These are phyloP conservation scores for Coemansia sp. DNA, from an alignment of 192 early-diverging fungal genomes.

Conservation along the genomic window DNA sequence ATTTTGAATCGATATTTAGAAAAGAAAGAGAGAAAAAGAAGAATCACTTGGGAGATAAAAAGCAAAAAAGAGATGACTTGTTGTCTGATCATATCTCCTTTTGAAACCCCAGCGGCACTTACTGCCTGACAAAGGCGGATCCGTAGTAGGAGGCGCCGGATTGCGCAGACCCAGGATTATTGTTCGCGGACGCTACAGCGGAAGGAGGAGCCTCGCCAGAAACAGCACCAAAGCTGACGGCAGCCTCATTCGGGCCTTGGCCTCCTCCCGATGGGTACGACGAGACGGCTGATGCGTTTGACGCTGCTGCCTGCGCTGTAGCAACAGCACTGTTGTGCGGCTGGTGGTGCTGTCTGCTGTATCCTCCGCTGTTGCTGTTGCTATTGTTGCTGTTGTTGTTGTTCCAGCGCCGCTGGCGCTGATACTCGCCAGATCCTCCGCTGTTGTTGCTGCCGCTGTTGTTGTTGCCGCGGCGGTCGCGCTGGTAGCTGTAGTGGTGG, in stretches of 20 bases:
- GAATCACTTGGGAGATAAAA: background rate
- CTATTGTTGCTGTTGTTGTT: slow-evolving; percentile 20
- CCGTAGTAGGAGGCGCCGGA: slow-evolving; percentile 1
- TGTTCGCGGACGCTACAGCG: slow-evolving; percentile 1
- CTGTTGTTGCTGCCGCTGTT: slow-evolving; percentile 15
- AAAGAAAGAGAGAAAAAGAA: background rate
- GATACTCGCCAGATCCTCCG: slow-evolving; percentile 15
- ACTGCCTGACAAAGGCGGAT: background rate
- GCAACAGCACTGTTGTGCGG: slow-evolving; percentile 9
- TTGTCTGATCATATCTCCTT: background rate
- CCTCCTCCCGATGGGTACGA: slow-evolving; percentile 8
- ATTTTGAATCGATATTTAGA: background rate
- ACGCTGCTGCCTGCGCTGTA: background rate
- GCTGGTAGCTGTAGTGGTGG: slow-evolving; percentile 22
- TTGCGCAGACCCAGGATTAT: background rate
- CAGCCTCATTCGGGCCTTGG: background rate
- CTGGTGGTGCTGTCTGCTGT: slow-evolving; percentile 16
- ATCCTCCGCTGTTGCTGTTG: slow-evolving; percentile 4
- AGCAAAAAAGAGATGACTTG: background rate
- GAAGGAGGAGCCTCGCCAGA: background rate
- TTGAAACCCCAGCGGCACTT: background rate
- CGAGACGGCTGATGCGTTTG: background rate
- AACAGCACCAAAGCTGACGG: background rate
- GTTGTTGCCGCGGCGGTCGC: slow-evolving; percentile 29
- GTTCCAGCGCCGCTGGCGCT: slow-evolving; percentile 42